Evolutionary conservation across 2,329 filamentous ascomycete species (phyloP).

Genomic region (Fusarium abutilonis): DNA sequence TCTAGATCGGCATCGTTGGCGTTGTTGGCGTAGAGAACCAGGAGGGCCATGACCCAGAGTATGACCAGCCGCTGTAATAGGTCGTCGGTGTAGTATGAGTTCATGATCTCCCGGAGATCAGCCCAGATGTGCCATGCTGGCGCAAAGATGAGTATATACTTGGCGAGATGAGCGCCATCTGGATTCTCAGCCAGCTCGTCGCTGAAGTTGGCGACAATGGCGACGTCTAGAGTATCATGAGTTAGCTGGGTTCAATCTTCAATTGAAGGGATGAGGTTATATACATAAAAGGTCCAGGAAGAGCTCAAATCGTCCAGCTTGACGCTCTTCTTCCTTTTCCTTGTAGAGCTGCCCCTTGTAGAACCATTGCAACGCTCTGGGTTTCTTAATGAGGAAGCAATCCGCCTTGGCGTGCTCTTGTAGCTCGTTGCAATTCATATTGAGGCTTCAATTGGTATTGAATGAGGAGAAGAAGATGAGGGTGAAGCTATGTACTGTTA

Average conservation of each 20-base stretch:
- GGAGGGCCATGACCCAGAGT: constrained; percentile 61
- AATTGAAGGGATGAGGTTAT: constrained; percentile 6
- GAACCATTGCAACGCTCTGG: constrained; percentile 58
- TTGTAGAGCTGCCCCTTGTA: constrained; percentile 55
- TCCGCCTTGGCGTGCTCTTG: constrained; percentile 46
- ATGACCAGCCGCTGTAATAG: constrained; percentile 58
- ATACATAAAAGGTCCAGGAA: constrained; percentile 60
- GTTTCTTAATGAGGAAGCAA: constrained; percentile 51
- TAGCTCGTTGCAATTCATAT: constrained; percentile 53
- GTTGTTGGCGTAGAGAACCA: constrained; percentile 61
- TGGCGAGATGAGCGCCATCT: constrained; percentile 55
- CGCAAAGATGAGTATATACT: constrained; percentile 60
- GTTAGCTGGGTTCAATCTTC: constrained; percentile 1
- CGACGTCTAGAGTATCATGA: constrained; percentile 49
- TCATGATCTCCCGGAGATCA: constrained; percentile 62
- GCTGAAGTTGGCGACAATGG: constrained; percentile 61
- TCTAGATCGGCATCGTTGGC: constrained; percentile 56
- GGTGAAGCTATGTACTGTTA: constrained; percentile 3
- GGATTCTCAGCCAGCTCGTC: constrained; percentile 59
- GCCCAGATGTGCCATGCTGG: constrained; percentile 62
- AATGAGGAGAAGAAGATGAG: not conserved
- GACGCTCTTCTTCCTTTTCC: constrained; percentile 55
- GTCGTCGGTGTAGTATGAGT: constrained; percentile 63
- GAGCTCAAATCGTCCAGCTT: constrained; percentile 59
- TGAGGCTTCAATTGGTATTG: constrained; percentile 3